Evolutionary conservation across 805 yeast genomes (phyloP).

Genomic region (Ogataea corticis): DNA sequence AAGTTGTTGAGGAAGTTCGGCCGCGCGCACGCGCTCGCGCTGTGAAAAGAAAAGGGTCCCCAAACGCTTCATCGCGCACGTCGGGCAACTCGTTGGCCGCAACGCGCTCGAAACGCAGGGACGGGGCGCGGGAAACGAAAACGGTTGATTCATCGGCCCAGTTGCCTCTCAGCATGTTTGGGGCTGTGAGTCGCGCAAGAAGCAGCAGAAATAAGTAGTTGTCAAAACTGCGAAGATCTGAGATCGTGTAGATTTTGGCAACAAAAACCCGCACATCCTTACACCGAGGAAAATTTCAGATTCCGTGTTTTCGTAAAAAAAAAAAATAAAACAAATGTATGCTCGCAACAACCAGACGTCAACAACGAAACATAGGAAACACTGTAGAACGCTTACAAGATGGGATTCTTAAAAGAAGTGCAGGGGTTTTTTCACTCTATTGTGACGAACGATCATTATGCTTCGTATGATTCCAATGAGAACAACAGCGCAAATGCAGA

Average conservation of each 20-base stretch:
- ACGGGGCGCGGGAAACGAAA: neutral
- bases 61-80: neutral
- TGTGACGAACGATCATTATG: constrained; percentile 61
- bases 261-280: neutral
- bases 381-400: constrained; percentile 1
- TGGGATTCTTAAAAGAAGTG: constrained; percentile 33
- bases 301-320: constrained; percentile 3
- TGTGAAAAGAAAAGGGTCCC: neutral
- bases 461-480: constrained; percentile 44
- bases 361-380: neutral
- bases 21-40: neutral
- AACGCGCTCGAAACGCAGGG: neutral
- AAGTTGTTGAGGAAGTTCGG: neutral
- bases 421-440: constrained; percentile 46
- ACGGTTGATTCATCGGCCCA: neutral
- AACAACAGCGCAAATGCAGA: constrained; percentile 25
- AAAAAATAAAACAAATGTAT: neutral
- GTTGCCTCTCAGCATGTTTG: constrained; percentile 15
- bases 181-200: constrained; percentile 22
- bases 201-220: constrained; percentile 12
- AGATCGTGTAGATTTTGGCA: neutral
- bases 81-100: neutral
- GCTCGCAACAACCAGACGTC: neutral
- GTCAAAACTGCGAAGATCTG: constrained; percentile 14
- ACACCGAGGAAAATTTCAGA: constrained; percentile 4